Conservation (phyloP, 2,329 filamentous ascomycete genomes). For the Coniella vitis region DNA sequence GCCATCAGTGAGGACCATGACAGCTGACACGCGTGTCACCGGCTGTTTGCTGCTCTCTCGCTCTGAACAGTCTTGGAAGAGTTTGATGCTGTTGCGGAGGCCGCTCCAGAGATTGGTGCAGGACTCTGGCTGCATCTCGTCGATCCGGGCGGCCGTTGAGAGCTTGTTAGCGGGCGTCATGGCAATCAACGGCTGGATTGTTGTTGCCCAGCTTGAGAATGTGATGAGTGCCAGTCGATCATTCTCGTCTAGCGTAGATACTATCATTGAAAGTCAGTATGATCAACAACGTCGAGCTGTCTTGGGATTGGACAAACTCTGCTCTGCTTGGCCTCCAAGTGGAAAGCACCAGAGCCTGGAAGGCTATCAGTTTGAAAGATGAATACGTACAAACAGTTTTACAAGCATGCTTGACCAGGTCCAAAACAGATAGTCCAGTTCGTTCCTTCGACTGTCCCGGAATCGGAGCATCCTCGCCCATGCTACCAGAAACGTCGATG, state of each 20-base stretch:
- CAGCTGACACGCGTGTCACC: constrained; percentile 36
- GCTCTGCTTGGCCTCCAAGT: no score
- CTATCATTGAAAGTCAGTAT: background rate
- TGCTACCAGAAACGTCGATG: constrained; percentile 55
- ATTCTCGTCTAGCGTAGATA: constrained; percentile 43
- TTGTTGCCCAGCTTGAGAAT: constrained; percentile 36
- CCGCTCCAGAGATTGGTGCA: constrained; percentile 54
- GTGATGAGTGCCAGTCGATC: constrained; percentile 54
- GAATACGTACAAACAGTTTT: constrained; percentile 41
- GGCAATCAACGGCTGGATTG: constrained; percentile 37
- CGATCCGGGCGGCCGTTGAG: constrained; percentile 34
- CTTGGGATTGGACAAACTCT: background rate
- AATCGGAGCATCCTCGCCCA: constrained; percentile 40
- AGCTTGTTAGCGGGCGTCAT: constrained; percentile 44
- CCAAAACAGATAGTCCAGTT: constrained; percentile 47
- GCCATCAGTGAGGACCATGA: constrained; percentile 50
- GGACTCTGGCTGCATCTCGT: constrained; percentile 30
- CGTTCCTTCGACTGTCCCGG: constrained; percentile 36
- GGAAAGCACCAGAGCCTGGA: no score
- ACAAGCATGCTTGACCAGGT: constrained; percentile 54
- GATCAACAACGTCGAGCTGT: no score
- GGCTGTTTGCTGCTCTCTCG: constrained; percentile 12
- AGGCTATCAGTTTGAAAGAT: no score
- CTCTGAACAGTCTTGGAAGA: constrained; percentile 31
- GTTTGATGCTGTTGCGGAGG: constrained; percentile 40